phyloP scores from a whole-genome alignment of 306 rosid genomes.

The Inga oerstediana region DNA sequence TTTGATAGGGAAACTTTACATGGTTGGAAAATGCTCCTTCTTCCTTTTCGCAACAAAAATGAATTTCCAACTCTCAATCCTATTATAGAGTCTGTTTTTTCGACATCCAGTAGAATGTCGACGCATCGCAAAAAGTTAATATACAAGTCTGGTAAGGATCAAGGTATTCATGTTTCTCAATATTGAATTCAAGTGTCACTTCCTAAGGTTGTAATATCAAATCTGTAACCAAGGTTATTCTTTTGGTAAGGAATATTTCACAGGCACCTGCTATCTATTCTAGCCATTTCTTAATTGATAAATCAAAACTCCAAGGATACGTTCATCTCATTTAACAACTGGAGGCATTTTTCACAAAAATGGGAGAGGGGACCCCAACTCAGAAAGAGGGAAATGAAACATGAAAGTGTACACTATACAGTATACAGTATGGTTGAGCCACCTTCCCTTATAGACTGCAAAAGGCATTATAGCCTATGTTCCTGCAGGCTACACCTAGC shows the following conservation, averaged over 20 bases:
- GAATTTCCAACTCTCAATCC: slow-evolving; percentile 53
- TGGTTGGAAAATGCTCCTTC: slow-evolving; percentile 74
- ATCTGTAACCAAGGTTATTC: slow-evolving; percentile 25
- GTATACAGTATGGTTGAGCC: too few relatives aligned
- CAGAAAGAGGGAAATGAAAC: too few relatives aligned
- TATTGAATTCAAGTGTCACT: slow-evolving; percentile 17
- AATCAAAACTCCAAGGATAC: slow-evolving; percentile 68
- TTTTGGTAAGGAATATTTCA: slow-evolving; percentile 56
- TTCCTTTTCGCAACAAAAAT: slow-evolving; percentile 72
- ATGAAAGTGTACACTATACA: too few relatives aligned
- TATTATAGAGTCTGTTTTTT: slow-evolving; percentile 44
- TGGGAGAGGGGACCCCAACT: too few relatives aligned
- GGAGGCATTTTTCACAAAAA: too few relatives aligned
- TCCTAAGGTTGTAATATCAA: slow-evolving; percentile 27
- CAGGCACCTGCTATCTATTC: slow-evolving; percentile 74
- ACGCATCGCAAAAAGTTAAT: slow-evolving; percentile 40
- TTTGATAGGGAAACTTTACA: slow-evolving; percentile 52
- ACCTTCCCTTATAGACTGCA: too few relatives aligned
- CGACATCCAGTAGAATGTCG: slow-evolving; percentile 39
- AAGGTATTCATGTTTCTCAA: slow-evolving; percentile 12
- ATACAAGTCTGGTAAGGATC: slow-evolving; percentile 53
- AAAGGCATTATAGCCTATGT: too few relatives aligned
- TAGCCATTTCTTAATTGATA: slow-evolving; percentile 65
- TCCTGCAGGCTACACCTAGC: too few relatives aligned
- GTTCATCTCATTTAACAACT: slow-evolving; percentile 67